phyloP scores from a whole-genome alignment of 2,329 filamentous ascomycete species.

The Hymenotorrendiella dingleyae region DNA sequence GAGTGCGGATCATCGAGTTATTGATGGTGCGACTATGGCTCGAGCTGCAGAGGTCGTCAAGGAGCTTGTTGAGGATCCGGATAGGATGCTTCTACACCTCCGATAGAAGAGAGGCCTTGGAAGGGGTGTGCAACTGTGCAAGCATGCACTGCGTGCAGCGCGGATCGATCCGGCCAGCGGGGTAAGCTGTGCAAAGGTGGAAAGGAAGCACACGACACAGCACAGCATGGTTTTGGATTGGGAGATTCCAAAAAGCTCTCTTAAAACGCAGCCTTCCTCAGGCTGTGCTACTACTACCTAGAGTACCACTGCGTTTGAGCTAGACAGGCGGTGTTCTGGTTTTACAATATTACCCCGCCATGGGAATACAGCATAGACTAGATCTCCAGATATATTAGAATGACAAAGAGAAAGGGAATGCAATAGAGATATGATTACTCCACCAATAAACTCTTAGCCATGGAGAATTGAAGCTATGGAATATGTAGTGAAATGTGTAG shows the following conservation, averaged over 20 bases:
- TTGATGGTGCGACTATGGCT: conserved; percentile 93
- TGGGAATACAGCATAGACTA: no score
- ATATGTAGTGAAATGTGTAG: no score
- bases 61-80: conserved; percentile 74
- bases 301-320: no score
- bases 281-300: conserved; percentile 7
- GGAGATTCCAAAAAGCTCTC: no score
- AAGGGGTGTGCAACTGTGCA: no score
- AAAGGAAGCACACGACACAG: not conserved
- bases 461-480: no score
- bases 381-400: no score
- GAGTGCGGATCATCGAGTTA: conserved; percentile 90
- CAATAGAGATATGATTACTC: no score
- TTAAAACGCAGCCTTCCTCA: no score
- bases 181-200: not conserved
- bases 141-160: conserved; percentile 2
- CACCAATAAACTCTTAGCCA: no score
- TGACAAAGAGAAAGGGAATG: no score
- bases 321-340: no score
- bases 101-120: conserved; percentile 45
- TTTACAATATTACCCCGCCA: conserved; percentile 17
- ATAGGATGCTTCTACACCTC: conserved; percentile 78
- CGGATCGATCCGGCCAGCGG: conserved; percentile 1
- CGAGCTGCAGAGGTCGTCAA: conserved; percentile 79
- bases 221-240: not conserved